Base-by-base conservation (phyloP, 371 early-diverging fungal species). In the Lichtheimia hyalospora region DNA sequence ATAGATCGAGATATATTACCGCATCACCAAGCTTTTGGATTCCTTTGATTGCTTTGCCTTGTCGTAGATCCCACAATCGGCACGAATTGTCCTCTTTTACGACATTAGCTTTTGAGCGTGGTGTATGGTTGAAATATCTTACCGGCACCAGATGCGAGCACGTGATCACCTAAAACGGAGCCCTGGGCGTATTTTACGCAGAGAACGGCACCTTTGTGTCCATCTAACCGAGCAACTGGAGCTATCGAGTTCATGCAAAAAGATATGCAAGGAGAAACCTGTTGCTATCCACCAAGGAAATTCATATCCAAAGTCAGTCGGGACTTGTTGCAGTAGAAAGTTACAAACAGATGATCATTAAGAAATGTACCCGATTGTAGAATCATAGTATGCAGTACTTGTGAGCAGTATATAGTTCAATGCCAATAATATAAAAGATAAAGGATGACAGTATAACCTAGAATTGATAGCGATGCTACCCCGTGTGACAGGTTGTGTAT, bases 71-170 rank as follows among this genome's bases (percentile, higher is more conserved):
- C 79, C 79, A 79, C 40, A 79, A 43, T 34, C 76, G 67, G 58
- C 79, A 79, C 0, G 76, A 74, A n/a, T 68, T 66, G 21, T 79
- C 79, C 70, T 75, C 79, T 77, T 49, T 18, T 5, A 14, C 3
- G 34, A 43, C 15, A 24, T 49, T 8, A 21, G 3, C 18, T 15
- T 14, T 0, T 27, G 0, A 1, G 39, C 8, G 20, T 18, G 16
- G 12, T 23, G 10, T 3, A 43, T 6, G 10, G 15, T 28, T 34
- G 5, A 28, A 20, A 3, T 7, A 7, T 23, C 23, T 48, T 64
- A 65, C 65, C 65, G 43, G 67, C 43, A 40, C 67, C 67, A n/a
- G 67, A 67, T 18, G 63, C 67, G 15, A 67, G 57, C 23, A 62
- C 39, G 23, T 54, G 23, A 7, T 42, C 25, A 5, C 67, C 67